phyloP scores from a whole-genome alignment of 257 asterid species.

The Leonotis leonurus region DNA sequence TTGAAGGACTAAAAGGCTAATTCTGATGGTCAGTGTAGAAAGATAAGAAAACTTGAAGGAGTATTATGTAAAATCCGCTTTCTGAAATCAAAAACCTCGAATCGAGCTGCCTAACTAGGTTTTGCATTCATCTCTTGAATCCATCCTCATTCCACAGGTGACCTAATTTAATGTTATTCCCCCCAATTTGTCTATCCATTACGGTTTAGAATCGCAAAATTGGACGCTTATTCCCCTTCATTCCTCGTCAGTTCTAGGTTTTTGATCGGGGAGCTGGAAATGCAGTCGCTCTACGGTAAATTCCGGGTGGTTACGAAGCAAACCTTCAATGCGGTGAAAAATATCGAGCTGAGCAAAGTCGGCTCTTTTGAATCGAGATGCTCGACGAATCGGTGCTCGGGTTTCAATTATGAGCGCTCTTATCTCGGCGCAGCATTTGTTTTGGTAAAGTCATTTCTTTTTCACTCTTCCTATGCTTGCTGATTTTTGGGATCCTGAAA shows the following conservation, averaged over 20 bases:
- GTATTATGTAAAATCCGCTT: slow-evolving; percentile 2
- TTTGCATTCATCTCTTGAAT: slow-evolving; percentile 13
- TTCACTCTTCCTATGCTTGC: background rate
- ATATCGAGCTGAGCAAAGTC: slow-evolving; percentile 13
- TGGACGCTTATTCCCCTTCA: background rate
- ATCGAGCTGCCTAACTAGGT: slow-evolving; percentile 10
- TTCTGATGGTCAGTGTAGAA: background rate
- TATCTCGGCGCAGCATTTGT: slow-evolving; percentile 18
- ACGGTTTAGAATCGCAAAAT: background rate
- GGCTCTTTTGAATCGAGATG: slow-evolving; percentile 15
- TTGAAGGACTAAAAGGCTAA: background rate
- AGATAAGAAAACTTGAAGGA: background rate
- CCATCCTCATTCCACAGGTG: slow-evolving; percentile 11
- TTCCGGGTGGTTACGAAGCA: slow-evolving; percentile 32
- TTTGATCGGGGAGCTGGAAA: slow-evolving; percentile 22
- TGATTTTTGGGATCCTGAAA: background rate
- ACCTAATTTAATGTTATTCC: background rate
- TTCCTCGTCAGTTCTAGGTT: slow-evolving; percentile 14
- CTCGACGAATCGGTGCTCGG: slow-evolving; percentile 13
- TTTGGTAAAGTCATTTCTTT: slow-evolving; percentile 20
- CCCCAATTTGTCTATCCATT: background rate
- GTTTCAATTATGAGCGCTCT: slow-evolving; percentile 13
- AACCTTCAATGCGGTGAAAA: slow-evolving; percentile 27
- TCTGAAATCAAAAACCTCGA: slow-evolving; percentile 22
- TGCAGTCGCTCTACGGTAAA: slow-evolving; percentile 48